Percentiles rank a stretch among this genome's conserved stretches.
These are phyloP conservation scores for Schizothecium vesticola DNA, from an alignment of 495 filamentous ascomycete species.

Conservation along the genomic window DNA sequence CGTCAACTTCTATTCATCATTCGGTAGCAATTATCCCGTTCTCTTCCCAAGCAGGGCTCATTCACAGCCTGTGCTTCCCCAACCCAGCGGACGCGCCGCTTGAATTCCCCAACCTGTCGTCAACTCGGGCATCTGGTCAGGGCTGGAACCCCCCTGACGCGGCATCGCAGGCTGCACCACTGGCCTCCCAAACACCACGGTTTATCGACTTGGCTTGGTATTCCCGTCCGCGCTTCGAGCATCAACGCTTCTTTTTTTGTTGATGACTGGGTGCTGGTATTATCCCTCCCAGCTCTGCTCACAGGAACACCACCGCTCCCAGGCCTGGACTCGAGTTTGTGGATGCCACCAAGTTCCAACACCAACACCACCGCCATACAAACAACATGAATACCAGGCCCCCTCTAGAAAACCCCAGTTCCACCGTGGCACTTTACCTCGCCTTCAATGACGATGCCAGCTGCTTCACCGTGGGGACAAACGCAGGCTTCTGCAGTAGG, in stretches of 20 bases:
- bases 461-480: constrained; percentile 84
- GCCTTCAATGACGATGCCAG: constrained; percentile 83
- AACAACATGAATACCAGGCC: constrained; percentile 82
- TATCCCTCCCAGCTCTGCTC: not conserved
- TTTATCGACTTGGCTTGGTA: not conserved
- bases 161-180: not conserved
- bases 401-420: constrained; percentile 69
- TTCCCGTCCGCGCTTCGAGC: not conserved
- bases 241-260: not conserved
- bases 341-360: not conserved
- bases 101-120: not conserved
- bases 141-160: not conserved
- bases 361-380: not conserved
- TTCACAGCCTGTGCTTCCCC: not conserved
- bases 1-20: not conserved
- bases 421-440: constrained; percentile 72
- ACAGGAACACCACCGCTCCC: not conserved
- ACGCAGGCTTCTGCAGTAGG: constrained; percentile 82
- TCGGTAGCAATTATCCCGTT: not conserved
- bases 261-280: not conserved
- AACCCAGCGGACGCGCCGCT: not conserved
- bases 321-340: not conserved
- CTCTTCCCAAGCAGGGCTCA: not conserved
- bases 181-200: not conserved
- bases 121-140: not conserved